phyloP scores from a whole-genome alignment of 2,329 filamentous ascomycete genomes.

The Plenodomus tracheiphilus region DNA sequence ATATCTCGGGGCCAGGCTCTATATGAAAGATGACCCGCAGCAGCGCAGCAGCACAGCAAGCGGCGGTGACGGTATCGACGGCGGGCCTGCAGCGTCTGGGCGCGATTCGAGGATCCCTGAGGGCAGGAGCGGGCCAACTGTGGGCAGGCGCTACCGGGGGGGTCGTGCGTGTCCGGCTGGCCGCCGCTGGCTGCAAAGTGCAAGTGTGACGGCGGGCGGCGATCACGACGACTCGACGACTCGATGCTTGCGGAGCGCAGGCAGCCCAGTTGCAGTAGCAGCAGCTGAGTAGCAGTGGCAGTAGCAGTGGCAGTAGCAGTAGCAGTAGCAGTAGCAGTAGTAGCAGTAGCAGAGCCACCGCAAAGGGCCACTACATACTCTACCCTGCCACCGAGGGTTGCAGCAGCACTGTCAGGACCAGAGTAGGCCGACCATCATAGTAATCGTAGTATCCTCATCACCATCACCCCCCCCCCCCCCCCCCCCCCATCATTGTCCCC shows the following conservation, averaged over 20 bases:
- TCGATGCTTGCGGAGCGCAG: neutral
- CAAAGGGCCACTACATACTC: too few relatives aligned
- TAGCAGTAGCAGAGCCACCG: too few relatives aligned
- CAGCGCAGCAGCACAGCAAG: neutral
- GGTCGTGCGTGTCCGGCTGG: conserved; percentile 24
- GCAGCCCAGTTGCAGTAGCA: too few relatives aligned
- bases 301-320: too few relatives aligned
- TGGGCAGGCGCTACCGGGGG: conserved; percentile 24
- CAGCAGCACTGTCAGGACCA: too few relatives aligned
- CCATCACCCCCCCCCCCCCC: too few relatives aligned
- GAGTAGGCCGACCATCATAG: too few relatives aligned
- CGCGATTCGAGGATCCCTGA: conserved; percentile 21
- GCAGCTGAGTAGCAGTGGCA: too few relatives aligned
- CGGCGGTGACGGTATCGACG: conserved; percentile 31
- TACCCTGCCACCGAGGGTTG: too few relatives aligned
- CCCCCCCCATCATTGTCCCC: too few relatives aligned
- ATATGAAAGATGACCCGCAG: conserved; percentile 18
- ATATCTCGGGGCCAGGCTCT: conserved; percentile 22
- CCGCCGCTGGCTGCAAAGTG: conserved; percentile 24
- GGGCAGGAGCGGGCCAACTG: conserved; percentile 16
- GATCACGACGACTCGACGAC: conserved; percentile 8
- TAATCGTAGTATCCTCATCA: too few relatives aligned
- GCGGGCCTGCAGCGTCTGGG: conserved; percentile 15
- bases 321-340: too few relatives aligned
- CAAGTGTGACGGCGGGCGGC: conserved; percentile 32